Evolutionary conservation across 108 stramenopile species (phyloP).

Genomic region (Cyclostephanos tholiformis): DNA sequence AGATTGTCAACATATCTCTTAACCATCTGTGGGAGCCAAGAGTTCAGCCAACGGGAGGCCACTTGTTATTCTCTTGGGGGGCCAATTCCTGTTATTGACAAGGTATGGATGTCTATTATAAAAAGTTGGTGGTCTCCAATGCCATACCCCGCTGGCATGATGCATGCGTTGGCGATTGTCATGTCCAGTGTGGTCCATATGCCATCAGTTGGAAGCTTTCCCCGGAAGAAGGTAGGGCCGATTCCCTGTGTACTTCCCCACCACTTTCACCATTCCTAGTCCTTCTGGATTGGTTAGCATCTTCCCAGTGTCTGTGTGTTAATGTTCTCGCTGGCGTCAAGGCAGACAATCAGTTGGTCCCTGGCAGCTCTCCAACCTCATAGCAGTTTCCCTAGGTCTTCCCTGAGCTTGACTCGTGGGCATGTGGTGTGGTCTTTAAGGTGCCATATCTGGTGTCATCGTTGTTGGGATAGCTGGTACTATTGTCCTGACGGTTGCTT

Average conservation of each 20-base stretch:
- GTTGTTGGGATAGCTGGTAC: too few relatives aligned
- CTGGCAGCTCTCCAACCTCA: neutral
- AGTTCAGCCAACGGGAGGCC: neutral
- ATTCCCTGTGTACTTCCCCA: neutral
- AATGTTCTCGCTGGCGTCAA: neutral
- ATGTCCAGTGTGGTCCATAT: neutral
- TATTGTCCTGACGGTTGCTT: too few relatives aligned
- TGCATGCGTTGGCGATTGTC: conserved; percentile 1
- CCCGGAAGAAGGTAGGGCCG: neutral
- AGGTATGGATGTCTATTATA: neutral
- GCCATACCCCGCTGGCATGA: conserved; percentile 10
- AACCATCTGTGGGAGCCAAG: neutral
- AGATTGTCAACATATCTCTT: neutral
- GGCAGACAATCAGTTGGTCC: too few relatives aligned
- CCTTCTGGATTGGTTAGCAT: neutral
- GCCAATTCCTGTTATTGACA: neutral
- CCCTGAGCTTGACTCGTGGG: neutral
- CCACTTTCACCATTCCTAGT: neutral
- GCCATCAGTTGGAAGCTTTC: neutral
- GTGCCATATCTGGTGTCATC: too few relatives aligned
- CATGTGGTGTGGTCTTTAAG: neutral
- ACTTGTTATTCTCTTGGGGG: neutral
- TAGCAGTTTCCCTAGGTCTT: neutral
- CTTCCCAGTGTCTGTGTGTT: neutral
- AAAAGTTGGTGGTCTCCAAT: conserved; percentile 16